phyloP scores from a whole-genome alignment of 1,284 basidiomycete species.

The Phenoliferia sp. region DNA sequence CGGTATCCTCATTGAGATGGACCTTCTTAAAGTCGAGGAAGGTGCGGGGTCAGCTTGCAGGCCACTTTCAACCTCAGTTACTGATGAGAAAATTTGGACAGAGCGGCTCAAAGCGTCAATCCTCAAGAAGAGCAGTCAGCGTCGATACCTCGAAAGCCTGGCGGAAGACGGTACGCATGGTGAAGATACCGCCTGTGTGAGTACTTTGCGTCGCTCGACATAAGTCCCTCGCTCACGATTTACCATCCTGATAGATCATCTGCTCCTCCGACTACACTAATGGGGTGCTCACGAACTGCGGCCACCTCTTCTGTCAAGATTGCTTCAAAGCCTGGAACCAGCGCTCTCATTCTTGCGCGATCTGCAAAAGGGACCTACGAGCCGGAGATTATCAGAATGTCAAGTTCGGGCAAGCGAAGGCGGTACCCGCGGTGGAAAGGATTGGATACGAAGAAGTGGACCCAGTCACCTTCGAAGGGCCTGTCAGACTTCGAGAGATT shows the following conservation, averaged over 20 bases:
- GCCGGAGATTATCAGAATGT: slow-evolving; percentile 3
- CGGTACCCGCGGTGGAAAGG: not conserved
- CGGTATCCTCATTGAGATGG: slow-evolving; percentile 18
- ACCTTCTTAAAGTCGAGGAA: slow-evolving; percentile 11
- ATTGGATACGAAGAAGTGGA: slow-evolving; percentile 4
- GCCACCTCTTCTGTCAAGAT: not conserved
- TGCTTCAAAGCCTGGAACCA: slow-evolving; percentile 2
- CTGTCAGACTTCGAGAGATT: slow-evolving; percentile 9
- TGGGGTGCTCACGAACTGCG: slow-evolving; percentile 18
- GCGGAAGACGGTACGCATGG: slow-evolving; percentile 1
- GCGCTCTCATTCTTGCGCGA: not conserved
- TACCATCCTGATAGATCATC: not conserved
- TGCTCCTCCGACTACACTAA: slow-evolving; percentile 1
- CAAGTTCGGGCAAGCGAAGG: slow-evolving; percentile 7
- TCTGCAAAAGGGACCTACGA: slow-evolving; percentile 9
- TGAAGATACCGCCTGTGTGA: slow-evolving; percentile 23
- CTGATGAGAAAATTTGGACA: no score
- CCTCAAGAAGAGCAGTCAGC: slow-evolving; percentile 9
- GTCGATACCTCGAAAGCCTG: slow-evolving; percentile 32
- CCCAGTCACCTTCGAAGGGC: slow-evolving; percentile 3
- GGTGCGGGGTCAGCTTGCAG: not conserved
- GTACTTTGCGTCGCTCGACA: slow-evolving; percentile 18
- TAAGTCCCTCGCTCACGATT: slow-evolving; percentile 2
- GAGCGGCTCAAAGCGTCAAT: slow-evolving; percentile 9
- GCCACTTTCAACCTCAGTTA: not conserved